Evolutionary conservation across 768 basidiomycete genomes (phyloP).

Genomic region (Boletus pseudo-olivaceus): DNA sequence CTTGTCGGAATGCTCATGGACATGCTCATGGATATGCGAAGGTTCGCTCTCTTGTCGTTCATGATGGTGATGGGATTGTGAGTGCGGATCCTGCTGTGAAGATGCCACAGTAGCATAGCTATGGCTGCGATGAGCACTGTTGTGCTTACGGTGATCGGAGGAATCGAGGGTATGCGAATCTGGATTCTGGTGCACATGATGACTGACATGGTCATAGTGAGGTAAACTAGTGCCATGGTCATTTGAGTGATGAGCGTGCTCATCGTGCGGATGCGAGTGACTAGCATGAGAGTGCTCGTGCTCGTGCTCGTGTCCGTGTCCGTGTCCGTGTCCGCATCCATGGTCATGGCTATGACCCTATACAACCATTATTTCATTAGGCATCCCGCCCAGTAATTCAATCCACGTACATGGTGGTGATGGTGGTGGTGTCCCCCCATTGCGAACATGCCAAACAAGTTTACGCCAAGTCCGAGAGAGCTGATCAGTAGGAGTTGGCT

Average conservation of each 20-base stretch:
- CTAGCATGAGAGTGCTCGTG: conserved; percentile 35
- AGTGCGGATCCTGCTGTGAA: conserved; percentile 23
- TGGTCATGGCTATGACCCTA: conserved; percentile 21
- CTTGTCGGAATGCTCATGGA: conserved; percentile 28
- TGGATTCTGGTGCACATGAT: conserved; percentile 18
- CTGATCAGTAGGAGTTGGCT: conserved; percentile 89
- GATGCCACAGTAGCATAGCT: conserved; percentile 10
- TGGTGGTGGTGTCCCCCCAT: conserved; percentile 96
- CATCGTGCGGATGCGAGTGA: conserved; percentile 33
- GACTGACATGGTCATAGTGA: conserved; percentile 17
- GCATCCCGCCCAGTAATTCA: neutral
- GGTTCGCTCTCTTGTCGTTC: conserved; percentile 25
- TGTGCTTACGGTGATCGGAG: conserved; percentile 6
- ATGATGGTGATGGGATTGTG: conserved; percentile 22
- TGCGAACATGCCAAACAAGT: conserved; percentile 97
- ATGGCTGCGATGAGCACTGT: conserved; percentile 15
- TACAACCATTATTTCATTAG: neutral
- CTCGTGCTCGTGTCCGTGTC: conserved; percentile 17
- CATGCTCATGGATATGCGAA: conserved; percentile 24
- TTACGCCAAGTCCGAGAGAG: conserved; percentile 84
- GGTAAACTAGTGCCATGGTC: conserved; percentile 10
- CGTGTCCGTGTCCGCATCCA: conserved; percentile 7
- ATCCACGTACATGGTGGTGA: conserved; percentile 52
- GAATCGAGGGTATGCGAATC: conserved; percentile 13
- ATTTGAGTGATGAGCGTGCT: conserved; percentile 25